phyloP scores from a whole-genome alignment of 2,329 filamentous ascomycete genomes.

The Aspergillus sergii region DNA sequence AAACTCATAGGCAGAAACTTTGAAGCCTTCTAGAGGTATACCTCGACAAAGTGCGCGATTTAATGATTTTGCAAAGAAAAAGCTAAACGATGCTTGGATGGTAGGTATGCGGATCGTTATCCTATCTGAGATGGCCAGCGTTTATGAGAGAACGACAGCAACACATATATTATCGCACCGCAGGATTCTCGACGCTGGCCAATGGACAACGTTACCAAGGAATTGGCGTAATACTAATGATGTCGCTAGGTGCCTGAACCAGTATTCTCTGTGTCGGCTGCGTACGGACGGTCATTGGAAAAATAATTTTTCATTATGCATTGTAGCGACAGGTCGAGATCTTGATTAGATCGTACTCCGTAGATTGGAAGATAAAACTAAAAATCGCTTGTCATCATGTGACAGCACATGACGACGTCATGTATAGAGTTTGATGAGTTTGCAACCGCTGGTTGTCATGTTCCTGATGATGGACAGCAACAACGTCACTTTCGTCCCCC shows the following conservation, averaged over 20 bases:
- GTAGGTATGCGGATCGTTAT: not conserved
- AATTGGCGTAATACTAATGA: not conserved
- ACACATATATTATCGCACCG: not conserved
- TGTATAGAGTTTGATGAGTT: constrained; percentile 15
- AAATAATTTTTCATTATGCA: not conserved
- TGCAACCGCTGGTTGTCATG: constrained; percentile 14
- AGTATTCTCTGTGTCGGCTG: not conserved
- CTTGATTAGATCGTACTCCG: not conserved
- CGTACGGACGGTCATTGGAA: not conserved
- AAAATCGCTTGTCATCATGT: constrained; percentile 1
- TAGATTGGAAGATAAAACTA: not conserved
- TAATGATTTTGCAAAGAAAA: not conserved
- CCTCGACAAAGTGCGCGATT: not conserved
- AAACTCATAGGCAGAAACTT: not conserved
- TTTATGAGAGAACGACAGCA: not conserved
- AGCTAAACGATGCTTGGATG: not conserved
- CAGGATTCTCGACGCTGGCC: not conserved
- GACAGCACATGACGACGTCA: constrained; percentile 11
- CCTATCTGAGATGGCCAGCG: not conserved
- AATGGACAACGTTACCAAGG: not conserved
- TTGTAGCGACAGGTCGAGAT: not conserved
- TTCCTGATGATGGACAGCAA: constrained; percentile 6
- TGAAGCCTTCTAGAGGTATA: not conserved
- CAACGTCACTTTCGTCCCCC: constrained; percentile 6
- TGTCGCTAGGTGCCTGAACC: not conserved